These are phyloP conservation scores for Protomyces inundatus DNA, from an alignment of 1,139 yeast species.

Conservation along the genomic window DNA sequence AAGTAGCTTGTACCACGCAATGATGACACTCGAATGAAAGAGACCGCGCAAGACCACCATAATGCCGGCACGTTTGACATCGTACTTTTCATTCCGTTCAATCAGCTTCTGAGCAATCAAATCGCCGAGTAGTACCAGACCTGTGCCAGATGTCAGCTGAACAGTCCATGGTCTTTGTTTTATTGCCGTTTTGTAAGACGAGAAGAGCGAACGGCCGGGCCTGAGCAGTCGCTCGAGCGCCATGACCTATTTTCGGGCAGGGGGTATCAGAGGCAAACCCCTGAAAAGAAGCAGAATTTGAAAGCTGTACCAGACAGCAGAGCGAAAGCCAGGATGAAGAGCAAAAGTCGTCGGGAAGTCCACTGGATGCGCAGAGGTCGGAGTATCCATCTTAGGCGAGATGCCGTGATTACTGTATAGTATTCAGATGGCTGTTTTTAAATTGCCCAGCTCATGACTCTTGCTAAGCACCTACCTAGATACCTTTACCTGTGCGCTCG, in stretches of 20 bases:
- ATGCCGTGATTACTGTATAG: too few species aligned
- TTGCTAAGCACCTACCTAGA: too few species aligned
- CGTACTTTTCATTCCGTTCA: slow-evolving; percentile 3
- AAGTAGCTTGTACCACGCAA: slow-evolving; percentile 18
- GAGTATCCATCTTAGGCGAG: too few species aligned
- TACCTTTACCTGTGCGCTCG: too few species aligned
- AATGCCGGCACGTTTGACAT: slow-evolving; percentile 7
- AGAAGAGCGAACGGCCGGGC: not conserved
- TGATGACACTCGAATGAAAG: slow-evolving; percentile 16
- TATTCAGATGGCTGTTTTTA: too few species aligned
- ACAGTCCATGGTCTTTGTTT: not conserved
- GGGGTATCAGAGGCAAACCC: too few species aligned
- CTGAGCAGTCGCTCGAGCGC: not conserved
- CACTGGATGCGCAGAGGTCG: too few species aligned
- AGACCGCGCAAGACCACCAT: slow-evolving; percentile 18
- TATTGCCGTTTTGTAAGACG: not conserved
- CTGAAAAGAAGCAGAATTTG: too few species aligned
- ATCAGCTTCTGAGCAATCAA: slow-evolving; percentile 9
- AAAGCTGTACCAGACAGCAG: too few species aligned
- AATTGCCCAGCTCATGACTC: too few species aligned
- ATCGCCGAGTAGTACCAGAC: slow-evolving; percentile 11
- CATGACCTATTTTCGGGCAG: not conserved
- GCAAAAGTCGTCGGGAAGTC: too few species aligned
- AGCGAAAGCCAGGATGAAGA: too few species aligned
- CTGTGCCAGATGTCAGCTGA: slow-evolving; percentile 7